These are phyloP conservation scores for Vaccinium myrtillus DNA, from an alignment of 148 eudicot genomes.

Conservation along the genomic window DNA sequence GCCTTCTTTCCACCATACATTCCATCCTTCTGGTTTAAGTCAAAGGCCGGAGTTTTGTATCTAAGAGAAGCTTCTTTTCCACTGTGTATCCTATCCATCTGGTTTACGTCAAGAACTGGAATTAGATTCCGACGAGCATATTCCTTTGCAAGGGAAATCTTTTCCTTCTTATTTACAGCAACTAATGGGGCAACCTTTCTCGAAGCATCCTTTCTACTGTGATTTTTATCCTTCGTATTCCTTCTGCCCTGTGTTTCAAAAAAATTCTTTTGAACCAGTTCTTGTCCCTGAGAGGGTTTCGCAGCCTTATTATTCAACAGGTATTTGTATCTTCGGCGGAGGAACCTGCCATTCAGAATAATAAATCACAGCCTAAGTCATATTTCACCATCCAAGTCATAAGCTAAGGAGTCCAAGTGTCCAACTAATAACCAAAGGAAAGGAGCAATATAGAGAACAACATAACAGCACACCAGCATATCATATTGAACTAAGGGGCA, in stretches of 20 bases:
- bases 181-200: not conserved
- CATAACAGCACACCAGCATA: not conserved
- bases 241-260: conserved; percentile 15
- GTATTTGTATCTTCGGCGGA: conserved; percentile 32
- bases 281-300: conserved; percentile 18
- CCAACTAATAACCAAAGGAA: not conserved
- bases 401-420: not conserved
- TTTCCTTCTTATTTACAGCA: conserved; percentile 13
- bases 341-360: conserved; percentile 32
- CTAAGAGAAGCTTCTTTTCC: conserved; percentile 12
- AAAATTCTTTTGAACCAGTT: conserved; percentile 11
- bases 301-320: conserved; percentile 24
- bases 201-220: conserved; percentile 21
- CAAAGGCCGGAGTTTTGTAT: conserved; percentile 14
- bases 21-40: conserved; percentile 27
- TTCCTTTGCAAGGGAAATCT: conserved; percentile 20
- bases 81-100: conserved; percentile 17
- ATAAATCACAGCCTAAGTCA: not conserved
- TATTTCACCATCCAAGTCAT: not conserved
- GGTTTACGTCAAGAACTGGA: conserved; percentile 15
- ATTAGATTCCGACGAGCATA: not conserved
- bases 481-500: not conserved
- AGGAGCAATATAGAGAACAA: not conserved
- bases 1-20: conserved; percentile 17
- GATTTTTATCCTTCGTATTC: conserved; percentile 7